Evolutionary conservation across 2,329 filamentous ascomycete genomes (phyloP).

Genomic region (Fusarium coicis): DNA sequence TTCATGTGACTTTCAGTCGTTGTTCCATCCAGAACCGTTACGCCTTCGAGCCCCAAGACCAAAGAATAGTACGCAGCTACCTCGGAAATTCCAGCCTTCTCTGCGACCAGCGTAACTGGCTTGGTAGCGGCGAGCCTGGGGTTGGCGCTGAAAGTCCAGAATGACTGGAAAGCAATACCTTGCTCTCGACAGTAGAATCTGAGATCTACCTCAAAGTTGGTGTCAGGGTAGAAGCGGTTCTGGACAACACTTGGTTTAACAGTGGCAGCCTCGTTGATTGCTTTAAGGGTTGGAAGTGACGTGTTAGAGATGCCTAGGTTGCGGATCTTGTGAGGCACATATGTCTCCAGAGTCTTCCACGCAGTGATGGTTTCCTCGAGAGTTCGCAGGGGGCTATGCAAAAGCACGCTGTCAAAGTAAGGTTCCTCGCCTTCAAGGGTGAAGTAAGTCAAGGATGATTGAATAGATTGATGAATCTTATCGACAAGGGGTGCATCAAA

Average conservation of each 20-base stretch:
- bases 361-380: conserved; percentile 66
- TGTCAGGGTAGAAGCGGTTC: conserved; percentile 75
- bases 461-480: conserved; percentile 75
- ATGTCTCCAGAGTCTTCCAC: conserved; percentile 73
- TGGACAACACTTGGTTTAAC: conserved; percentile 71
- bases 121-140: conserved; percentile 49
- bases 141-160: conserved; percentile 66
- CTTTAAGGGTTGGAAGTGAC: conserved; percentile 65
- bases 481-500: conserved; percentile 65
- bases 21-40: conserved; percentile 60
- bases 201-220: conserved; percentile 68
- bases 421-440: conserved; percentile 51
- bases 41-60: conserved; percentile 58
- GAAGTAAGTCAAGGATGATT: conserved; percentile 74
- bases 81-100: conserved; percentile 48
- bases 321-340: conserved; percentile 72
- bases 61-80: conserved; percentile 60
- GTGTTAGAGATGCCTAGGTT: conserved; percentile 81
- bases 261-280: conserved; percentile 58
- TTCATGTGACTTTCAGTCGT: conserved; percentile 59
- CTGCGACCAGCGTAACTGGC: conserved; percentile 63
- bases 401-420: conserved; percentile 78
- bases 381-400: conserved; percentile 68
- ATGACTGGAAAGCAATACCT: conserved; percentile 61
- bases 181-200: conserved; percentile 60